Evolutionary conservation across 208 protist species (phyloP).

Genomic region (Trichomonas gallinae): DNA sequence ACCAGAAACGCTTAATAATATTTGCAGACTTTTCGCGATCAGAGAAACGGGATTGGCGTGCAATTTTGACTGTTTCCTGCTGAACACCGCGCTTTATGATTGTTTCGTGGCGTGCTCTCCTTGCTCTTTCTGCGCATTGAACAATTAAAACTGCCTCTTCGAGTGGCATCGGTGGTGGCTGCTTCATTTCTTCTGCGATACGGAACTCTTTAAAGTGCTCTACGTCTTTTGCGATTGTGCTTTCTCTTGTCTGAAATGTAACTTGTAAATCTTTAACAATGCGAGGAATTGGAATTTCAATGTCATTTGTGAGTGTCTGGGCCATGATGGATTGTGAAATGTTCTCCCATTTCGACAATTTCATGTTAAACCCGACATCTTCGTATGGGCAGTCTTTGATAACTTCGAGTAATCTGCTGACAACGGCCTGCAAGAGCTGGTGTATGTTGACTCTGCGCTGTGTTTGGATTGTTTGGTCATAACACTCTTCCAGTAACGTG

Average conservation of each 20-base stretch:
- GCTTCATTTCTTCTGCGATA: background rate
- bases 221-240: background rate
- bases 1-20: background rate
- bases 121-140: conserved; percentile 8
- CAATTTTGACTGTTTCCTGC: background rate
- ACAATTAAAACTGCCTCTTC: background rate
- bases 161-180: background rate
- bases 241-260: background rate
- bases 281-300: conserved; percentile 20
- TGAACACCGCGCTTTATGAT: background rate
- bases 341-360: background rate
- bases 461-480: conserved; percentile 21
- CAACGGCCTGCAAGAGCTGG: background rate
- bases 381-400: background rate
- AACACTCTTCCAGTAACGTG: background rate
- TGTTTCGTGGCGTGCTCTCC: background rate
- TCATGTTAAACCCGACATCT: background rate
- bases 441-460: background rate
- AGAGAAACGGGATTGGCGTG: background rate
- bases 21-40: background rate
- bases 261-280: conserved; percentile 17
- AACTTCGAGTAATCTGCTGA: background rate
- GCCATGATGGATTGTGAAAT: background rate
- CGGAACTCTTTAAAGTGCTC: background rate
- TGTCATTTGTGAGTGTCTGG: background rate